Evolutionary conservation across 768 basidiomycete species (phyloP).

Genomic region (Agrocybe pediades): DNA sequence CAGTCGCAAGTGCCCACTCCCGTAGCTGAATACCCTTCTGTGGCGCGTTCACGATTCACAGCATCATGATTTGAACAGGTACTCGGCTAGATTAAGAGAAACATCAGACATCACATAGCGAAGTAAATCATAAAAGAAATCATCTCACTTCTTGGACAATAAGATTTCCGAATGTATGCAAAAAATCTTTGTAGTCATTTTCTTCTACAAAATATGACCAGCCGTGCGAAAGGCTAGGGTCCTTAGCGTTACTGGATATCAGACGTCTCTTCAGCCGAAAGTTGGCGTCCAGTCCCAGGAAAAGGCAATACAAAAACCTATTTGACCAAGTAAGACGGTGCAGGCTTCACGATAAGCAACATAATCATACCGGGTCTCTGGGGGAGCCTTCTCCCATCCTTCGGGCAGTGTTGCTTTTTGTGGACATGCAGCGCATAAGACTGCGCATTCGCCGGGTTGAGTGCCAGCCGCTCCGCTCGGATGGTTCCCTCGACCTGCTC

Average conservation of each 20-base stretch:
- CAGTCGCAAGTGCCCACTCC: constrained; percentile 13
- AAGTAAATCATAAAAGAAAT: background rate
- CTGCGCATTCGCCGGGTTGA: constrained; percentile 24
- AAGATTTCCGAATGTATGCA: background rate
- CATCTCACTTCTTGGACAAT: background rate
- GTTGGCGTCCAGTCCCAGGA: constrained; percentile 11
- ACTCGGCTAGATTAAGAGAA: background rate
- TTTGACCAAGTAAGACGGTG: background rate
- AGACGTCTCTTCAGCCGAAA: constrained; percentile 10
- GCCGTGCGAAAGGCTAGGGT: constrained; percentile 8
- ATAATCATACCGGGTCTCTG: background rate
- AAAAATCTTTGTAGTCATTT: background rate
- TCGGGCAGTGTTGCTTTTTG: constrained; percentile 30
- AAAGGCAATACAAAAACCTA: constrained; percentile 13
- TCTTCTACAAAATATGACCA: background rate
- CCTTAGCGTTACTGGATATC: constrained; percentile 3
- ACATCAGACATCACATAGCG: background rate
- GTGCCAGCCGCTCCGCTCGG: constrained; percentile 17
- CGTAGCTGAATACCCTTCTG: constrained; percentile 11
- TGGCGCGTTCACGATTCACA: background rate
- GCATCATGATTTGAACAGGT: background rate
- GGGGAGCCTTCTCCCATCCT: constrained; percentile 20
- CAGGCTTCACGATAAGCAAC: background rate
- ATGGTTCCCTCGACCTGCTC: constrained; percentile 24
- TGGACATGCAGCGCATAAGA: constrained; percentile 37